Base-by-base conservation (phyloP, 352 stramenopile genomes). In the Phytophthora cryptogea region DNA sequence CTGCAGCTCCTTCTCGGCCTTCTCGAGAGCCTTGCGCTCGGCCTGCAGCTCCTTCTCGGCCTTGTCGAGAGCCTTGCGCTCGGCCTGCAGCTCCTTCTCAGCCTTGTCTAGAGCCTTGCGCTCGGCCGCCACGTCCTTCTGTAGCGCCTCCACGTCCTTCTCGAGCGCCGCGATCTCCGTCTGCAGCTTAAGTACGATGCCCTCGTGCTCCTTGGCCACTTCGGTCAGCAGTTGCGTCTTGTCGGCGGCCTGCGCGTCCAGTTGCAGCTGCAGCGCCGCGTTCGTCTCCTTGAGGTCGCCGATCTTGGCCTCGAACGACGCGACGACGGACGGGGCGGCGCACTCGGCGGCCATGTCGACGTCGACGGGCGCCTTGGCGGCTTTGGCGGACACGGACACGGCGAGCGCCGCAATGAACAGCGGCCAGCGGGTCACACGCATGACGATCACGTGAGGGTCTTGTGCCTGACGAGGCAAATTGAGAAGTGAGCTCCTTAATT, bases 291-390 rank as follows among this genome's bases (percentile, higher is more conserved):
- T 52, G 11, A 91, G 66, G 16, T 58, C 54, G 10, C 51, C 43
- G 28, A 91, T 63, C 66, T 88, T 74, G 11, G 58, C 52, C 61
- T 91, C 76, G 10, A 73, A 69, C n/a, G 56, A 59, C 10, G 59
- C 44, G 3, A 88, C 67, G n/a, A 71, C 53, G 11, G 73, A 62
- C 3, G 79, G 82, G 6, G 68, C 66, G 4, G 78, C 46, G 35
- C 70, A 78, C 36, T 62, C 36, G 5, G 42, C 32, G 11, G 9
- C 51, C 17, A 27, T 23, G 20, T 23, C 20, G 20, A 23, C 20
- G 17, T 59, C 35, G 17, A 39, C 36, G 8, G 13, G 26, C 8
- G 31, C 59, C 36, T 39, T 16, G 28, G 54, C 47, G 13, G 55
- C 49, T 57, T 77, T 50, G 14, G 69, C 69, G 37, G 66, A 58